These are phyloP conservation scores for Ustilago tritici DNA, from an alignment of 1,284 basidiomycete genomes.

Conservation along the genomic window DNA sequence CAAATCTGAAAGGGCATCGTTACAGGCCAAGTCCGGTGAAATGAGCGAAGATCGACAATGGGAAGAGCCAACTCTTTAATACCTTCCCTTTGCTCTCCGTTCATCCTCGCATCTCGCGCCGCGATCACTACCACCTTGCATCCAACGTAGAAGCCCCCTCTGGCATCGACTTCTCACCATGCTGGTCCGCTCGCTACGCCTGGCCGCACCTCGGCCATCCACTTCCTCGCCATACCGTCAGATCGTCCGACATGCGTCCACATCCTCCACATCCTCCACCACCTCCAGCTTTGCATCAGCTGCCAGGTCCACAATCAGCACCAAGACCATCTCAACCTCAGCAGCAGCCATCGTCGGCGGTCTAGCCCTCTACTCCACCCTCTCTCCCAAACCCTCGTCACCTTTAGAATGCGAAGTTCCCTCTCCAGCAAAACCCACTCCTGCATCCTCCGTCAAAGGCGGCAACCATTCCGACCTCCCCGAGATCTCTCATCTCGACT, in stretches of 20 bases:
- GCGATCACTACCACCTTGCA: neutral
- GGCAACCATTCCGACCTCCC: constrained; percentile 58
- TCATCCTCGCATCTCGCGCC: neutral
- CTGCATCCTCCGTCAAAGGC: constrained; percentile 40
- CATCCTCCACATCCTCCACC: constrained; percentile 5
- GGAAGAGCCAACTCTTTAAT: neutral
- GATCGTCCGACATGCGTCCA: constrained; percentile 23
- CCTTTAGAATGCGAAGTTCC: constrained; percentile 36
- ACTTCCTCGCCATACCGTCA: constrained; percentile 10
- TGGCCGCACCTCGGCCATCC: constrained; percentile 19
- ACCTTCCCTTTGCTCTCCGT: neutral
- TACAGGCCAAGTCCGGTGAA: constrained; percentile 8
- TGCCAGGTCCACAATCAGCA: constrained; percentile 8
- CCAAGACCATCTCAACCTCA: constrained; percentile 14
- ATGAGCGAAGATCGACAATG: neutral
- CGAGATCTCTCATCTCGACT: constrained; percentile 61
- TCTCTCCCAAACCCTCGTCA: constrained; percentile 8
- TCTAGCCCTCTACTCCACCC: constrained; percentile 20
- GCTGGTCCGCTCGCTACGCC: constrained; percentile 34
- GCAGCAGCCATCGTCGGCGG: constrained; percentile 25
- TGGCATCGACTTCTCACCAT: constrained; percentile 6
- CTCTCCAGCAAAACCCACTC: constrained; percentile 38
- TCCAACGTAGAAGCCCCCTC: neutral
- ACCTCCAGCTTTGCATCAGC: constrained; percentile 14
- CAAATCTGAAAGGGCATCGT: neutral